phyloP scores from a whole-genome alignment of 2,329 filamentous ascomycete genomes.

The Pseudogymnoascus sp. region DNA sequence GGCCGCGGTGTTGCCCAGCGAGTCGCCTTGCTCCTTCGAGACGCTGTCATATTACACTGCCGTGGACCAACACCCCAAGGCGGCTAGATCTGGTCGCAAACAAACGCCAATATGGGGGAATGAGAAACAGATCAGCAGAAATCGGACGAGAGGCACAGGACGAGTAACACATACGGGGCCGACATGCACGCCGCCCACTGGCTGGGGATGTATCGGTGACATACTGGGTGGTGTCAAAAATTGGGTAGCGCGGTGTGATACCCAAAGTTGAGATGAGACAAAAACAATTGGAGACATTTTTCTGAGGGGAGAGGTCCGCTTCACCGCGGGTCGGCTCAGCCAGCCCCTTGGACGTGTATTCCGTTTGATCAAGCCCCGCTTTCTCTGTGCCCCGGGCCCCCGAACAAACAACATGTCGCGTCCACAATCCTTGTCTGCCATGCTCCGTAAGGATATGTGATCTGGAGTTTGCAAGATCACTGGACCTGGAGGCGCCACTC shows the following conservation, averaged over 20 bases:
- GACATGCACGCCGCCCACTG: background rate
- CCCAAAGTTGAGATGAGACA: slow-evolving; percentile 7
- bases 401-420: background rate
- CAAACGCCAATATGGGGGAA: background rate
- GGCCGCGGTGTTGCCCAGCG: background rate
- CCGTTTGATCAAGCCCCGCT: background rate
- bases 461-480: background rate
- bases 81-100: background rate
- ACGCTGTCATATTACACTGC: slow-evolving; percentile 1
- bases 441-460: slow-evolving; percentile 4
- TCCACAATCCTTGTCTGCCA: background rate
- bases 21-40: background rate
- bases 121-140: background rate
- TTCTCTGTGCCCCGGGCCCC: background rate
- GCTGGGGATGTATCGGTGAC: slow-evolving; percentile 1
- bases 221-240: slow-evolving; percentile 1
- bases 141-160: slow-evolving; percentile 2
- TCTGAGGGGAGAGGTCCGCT: background rate
- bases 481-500: slow-evolving; percentile 7
- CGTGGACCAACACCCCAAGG: slow-evolving; percentile 4
- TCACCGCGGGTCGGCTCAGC: background rate
- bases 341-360: background rate
- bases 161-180: background rate
- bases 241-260: slow-evolving; percentile 1
- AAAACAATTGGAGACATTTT: background rate